A percentile compares a stretch with the other conserved stretches of the same genome.
Conservation (phyloP, 345 rosid species). For the Noccaea bulbosa region DNA sequence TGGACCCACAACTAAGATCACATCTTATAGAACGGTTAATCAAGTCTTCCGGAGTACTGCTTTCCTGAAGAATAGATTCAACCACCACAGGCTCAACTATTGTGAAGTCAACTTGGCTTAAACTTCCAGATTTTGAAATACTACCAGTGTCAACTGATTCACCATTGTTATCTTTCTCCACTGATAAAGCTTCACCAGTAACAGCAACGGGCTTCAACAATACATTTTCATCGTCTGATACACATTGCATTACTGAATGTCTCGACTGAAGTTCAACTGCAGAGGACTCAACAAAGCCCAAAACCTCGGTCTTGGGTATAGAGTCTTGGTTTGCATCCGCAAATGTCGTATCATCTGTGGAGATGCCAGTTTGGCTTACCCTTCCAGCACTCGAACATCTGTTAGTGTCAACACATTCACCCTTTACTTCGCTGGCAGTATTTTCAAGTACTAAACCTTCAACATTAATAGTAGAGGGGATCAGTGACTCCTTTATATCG, state of each 20-base stretch:
- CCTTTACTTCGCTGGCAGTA: constrained; percentile 35
- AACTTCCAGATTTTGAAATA: constrained; percentile 25
- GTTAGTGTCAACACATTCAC: constrained; percentile 34
- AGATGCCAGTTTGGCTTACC: constrained; percentile 36
- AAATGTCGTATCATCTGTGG: constrained; percentile 21
- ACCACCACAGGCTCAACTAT: constrained; percentile 34
- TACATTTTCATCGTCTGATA: constrained; percentile 17
- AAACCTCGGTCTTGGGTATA: constrained; percentile 19
- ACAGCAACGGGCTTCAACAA: constrained; percentile 38
- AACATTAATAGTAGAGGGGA: constrained; percentile 17
- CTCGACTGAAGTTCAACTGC: constrained; percentile 29
- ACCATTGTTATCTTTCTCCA: constrained; percentile 24
- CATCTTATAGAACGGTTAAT: constrained; percentile 33
- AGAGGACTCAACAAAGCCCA: constrained; percentile 30
- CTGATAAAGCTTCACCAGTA: constrained; percentile 31
- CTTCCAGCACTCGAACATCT: constrained; percentile 39
- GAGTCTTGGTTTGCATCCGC: constrained; percentile 21
- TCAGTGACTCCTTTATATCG: constrained; percentile 26
- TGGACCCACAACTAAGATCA: constrained; percentile 37
- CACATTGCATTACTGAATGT: constrained; percentile 24
- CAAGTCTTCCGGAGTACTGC: constrained; percentile 15
- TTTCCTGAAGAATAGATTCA: constrained; percentile 26
- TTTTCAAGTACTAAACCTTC: constrained; percentile 32
- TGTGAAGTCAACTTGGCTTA: constrained; percentile 22
- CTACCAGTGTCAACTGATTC: constrained; percentile 26